A percentile compares a stretch with the other conserved stretches of the same genome.
These are phyloP conservation scores for Penicillium psychrosexuale DNA, from an alignment of 2,329 filamentous ascomycete species.

Conservation along the genomic window DNA sequence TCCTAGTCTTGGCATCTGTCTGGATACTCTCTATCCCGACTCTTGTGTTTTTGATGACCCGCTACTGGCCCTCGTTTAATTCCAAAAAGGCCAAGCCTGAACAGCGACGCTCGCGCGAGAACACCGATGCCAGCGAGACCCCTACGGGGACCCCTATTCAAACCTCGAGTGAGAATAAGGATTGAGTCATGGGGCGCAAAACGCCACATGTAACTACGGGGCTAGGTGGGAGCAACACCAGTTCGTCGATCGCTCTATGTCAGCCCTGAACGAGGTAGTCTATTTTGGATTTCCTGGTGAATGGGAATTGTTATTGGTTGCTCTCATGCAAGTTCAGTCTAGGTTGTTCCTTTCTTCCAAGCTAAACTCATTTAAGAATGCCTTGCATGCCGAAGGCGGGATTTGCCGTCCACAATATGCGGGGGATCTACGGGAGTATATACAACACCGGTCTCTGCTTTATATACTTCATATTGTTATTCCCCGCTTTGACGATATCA, in stretches of 20 bases:
- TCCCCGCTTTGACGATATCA: not conserved
- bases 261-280: not conserved
- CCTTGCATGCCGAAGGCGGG: not conserved
- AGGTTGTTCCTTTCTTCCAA: not conserved
- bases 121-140: not conserved
- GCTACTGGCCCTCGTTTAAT: not conserved
- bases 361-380: slow-evolving; percentile 1
- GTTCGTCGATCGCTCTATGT: not conserved
- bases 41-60: not conserved
- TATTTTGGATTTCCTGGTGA: not conserved
- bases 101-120: not conserved
- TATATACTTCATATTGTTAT: not conserved
- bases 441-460: not conserved
- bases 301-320: not conserved
- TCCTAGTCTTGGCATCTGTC: not conserved
- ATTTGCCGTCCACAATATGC: not conserved
- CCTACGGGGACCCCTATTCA: not conserved
- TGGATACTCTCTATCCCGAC: not conserved
- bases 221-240: not conserved
- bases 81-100: not conserved
- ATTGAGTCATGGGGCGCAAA: not conserved
- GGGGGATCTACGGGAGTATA: not conserved
- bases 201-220: not conserved
- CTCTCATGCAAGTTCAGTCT: not conserved
- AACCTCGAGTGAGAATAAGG: not conserved